Base-by-base conservation (phyloP, 2,329 filamentous ascomycete species). In the Sodiomyces alkalinus region DNA sequence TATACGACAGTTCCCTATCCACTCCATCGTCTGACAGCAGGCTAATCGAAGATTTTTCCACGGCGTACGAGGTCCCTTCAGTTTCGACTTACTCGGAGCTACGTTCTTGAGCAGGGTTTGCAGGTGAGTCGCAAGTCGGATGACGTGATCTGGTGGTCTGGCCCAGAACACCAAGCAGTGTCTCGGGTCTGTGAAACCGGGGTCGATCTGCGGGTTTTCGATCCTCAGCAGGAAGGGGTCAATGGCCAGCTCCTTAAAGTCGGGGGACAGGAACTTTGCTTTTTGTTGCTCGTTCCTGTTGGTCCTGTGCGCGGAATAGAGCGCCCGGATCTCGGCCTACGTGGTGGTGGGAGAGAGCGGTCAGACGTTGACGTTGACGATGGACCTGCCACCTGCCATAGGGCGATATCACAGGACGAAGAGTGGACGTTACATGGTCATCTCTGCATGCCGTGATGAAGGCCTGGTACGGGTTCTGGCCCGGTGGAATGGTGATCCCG, bases 141-240 rank as follows among this genome's bases (percentile, higher is more conserved):
- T 61, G 12, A 94, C 61, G 39, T 77, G 71, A 25, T 69, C 54
- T 1, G 86, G 80, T 11, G 87, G 87, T 6, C 86, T 65, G 4
- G 80, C 82, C 83, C 85, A 94, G 45, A 94, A 75, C 1, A 85
- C 80, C 8, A 94, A 61, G 46, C 86, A 92, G 44, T 93, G 66
- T 22, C 87, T 64, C 22, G 71, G 68, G 47, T 96, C 87, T 28
- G 61, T 49, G 46, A 79, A 92, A 1, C 69, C 71, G 1, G 74
- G 75, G 37, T 81, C 65, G 19, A 76, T 54, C 1, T 63, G 52
- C 1, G 67, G 66, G 23, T 75, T 63, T 39, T 77, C 67, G 18
- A 93, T 56, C 31, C 75, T 74, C 27, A 74, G 56, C 1, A 94
- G 64, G 31, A 82, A 74, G 2, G 75, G 71, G 45, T 96, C 87